Percentiles rank a stretch among this genome's conserved stretches.
Conservation (phyloP, 2,329 filamentous ascomycete genomes). For the Pyrenochaeta sp. region DNA sequence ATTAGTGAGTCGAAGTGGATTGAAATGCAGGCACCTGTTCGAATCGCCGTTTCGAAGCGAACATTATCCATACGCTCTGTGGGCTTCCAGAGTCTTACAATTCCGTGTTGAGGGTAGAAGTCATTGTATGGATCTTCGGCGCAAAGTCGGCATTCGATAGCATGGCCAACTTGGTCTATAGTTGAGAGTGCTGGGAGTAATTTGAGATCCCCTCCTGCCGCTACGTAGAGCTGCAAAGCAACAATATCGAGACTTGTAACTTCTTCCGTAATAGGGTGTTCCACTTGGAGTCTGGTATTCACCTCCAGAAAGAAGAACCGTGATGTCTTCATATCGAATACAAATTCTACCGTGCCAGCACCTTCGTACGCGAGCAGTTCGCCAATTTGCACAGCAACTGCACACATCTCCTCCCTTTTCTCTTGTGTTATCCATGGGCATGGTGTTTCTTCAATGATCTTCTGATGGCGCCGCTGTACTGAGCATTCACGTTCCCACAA, state of each 20-base stretch:
- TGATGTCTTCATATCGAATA: conserved; percentile 82
- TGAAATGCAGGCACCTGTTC: conserved; percentile 48
- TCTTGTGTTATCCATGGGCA: conserved; percentile 66
- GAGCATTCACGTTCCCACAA: conserved; percentile 90
- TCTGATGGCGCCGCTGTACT: conserved; percentile 85
- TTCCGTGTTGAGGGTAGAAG: conserved; percentile 39
- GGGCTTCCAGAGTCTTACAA: conserved; percentile 46
- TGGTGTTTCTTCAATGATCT: conserved; percentile 88
- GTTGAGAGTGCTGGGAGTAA: conserved; percentile 16
- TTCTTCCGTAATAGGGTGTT: conserved; percentile 61
- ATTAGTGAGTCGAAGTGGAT: conserved; percentile 59
- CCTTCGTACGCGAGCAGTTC: conserved; percentile 73
- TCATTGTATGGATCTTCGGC: conserved; percentile 52
- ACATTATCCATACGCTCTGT: conserved; percentile 7
- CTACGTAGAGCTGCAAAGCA: conserved; percentile 5
- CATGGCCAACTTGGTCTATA: conserved; percentile 45
- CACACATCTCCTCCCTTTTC: conserved; percentile 69
- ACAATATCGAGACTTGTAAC: conserved; percentile 4
- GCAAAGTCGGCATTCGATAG: conserved; percentile 56
- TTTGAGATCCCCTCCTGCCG: conserved; percentile 16
- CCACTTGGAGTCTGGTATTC: conserved; percentile 66
- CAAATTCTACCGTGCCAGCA: conserved; percentile 89
- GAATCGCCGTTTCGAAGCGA: conserved; percentile 52
- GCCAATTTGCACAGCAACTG: conserved; percentile 73
- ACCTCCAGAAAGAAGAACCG: conserved; percentile 75